These are phyloP conservation scores for Hirsutella thompsonii DNA, from an alignment of 2,329 filamentous ascomycete species.

Conservation along the genomic window DNA sequence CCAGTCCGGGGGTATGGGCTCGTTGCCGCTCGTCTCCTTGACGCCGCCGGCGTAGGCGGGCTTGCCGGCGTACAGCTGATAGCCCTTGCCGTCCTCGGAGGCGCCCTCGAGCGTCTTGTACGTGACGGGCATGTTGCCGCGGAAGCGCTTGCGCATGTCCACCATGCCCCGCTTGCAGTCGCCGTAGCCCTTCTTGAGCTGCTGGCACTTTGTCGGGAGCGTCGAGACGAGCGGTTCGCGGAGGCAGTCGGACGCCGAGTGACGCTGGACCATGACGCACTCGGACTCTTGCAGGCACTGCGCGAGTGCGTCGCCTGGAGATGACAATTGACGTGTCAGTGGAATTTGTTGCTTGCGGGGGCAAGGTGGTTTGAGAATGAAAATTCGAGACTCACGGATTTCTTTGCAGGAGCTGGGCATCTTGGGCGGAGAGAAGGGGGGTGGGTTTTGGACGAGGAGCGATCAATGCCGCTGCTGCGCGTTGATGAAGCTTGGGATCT, in stretches of 20 bases:
- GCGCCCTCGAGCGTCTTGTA: conserved; percentile 41
- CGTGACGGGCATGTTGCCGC: conserved; percentile 78
- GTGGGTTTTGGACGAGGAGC: too few species aligned
- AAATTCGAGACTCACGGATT: conserved; percentile 55
- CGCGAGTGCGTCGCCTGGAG: conserved; percentile 57
- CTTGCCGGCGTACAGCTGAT: conserved; percentile 70
- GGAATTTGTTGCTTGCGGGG: not conserved
- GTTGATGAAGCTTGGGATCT: too few species aligned
- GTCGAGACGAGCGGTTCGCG: conserved; percentile 68
- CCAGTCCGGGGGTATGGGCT: conserved; percentile 48
- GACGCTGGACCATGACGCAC: conserved; percentile 86
- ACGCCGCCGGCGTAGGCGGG: conserved; percentile 53
- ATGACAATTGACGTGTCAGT: not conserved
- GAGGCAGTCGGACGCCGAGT: conserved; percentile 79
- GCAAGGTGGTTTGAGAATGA: not conserved
- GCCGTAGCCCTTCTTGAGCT: conserved; percentile 83
- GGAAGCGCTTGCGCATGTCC: conserved; percentile 97
- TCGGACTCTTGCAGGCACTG: conserved; percentile 93
- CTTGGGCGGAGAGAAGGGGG: conserved; percentile 13
- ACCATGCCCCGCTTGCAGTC: conserved; percentile 95
- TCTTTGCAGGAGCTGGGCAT: conserved; percentile 98
- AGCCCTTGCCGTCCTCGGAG: conserved; percentile 42
- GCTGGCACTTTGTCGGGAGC: conserved; percentile 78
- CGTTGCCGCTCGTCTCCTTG: conserved; percentile 55
- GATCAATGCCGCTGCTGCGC: too few species aligned